phyloP scores from a whole-genome alignment of 805 yeast species.

The Lachancea thermotolerans region DNA sequence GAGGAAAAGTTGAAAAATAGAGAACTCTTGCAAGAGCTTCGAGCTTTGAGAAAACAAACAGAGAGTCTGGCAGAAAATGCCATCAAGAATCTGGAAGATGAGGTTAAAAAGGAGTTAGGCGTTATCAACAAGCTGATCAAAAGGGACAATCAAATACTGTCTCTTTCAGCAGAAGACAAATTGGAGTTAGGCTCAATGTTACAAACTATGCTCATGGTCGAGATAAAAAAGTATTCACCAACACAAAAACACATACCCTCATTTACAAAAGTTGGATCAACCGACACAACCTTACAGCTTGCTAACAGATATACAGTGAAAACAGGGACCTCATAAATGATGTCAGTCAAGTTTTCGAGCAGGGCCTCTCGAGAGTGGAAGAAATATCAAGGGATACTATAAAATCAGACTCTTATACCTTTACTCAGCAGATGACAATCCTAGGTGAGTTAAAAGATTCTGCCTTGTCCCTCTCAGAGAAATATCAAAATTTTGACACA shows the following conservation, averaged over 20 bases:
- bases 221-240: slow-evolving; percentile 1
- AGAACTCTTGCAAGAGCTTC: slow-evolving; percentile 17
- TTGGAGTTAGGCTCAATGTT: not conserved
- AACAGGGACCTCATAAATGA: not conserved
- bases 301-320: slow-evolving; percentile 5
- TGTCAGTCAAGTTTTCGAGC: not conserved
- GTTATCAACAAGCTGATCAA: not conserved
- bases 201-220: not conserved
- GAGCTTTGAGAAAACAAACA: slow-evolving; percentile 3
- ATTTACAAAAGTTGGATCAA: not conserved
- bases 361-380: too few relatives aligned
- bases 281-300: not conserved
- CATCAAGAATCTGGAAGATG: not conserved
- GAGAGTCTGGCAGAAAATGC: not conserved
- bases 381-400: too few relatives aligned
- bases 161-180: not conserved
- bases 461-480: too few relatives aligned
- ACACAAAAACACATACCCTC: not conserved
- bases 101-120: not conserved
- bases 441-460: too few relatives aligned
- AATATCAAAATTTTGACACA: too few relatives aligned
- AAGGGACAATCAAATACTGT: not conserved
- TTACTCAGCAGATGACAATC: too few relatives aligned
- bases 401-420: too few relatives aligned
- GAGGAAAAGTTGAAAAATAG: slow-evolving; percentile 39